phyloP scores from a whole-genome alignment of 306 rosid species.

The Malus fusca region DNA sequence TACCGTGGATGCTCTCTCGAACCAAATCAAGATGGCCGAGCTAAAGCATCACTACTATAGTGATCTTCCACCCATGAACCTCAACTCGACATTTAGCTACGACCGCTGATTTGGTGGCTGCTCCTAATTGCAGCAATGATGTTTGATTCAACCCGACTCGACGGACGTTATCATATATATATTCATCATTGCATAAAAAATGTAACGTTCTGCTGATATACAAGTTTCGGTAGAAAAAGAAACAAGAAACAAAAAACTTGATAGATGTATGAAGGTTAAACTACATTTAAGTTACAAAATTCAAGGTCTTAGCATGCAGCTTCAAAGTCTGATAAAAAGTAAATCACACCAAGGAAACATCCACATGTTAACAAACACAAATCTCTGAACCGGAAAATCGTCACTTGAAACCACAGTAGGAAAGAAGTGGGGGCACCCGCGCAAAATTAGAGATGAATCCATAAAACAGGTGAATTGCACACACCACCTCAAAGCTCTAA shows the following conservation, averaged over 20 bases:
- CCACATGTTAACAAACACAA: constrained; percentile 12
- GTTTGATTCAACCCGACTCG: background rate
- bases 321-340: background rate
- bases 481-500: constrained; percentile 2
- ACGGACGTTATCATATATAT: background rate
- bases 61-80: too few relatives aligned
- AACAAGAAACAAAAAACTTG: background rate
- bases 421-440: background rate
- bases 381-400: constrained; percentile 6
- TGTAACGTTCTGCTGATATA: background rate
- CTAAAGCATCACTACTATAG: too few relatives aligned
- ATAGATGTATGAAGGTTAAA: background rate
- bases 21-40: too few relatives aligned
- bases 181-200: background rate
- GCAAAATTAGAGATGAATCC: constrained; percentile 7
- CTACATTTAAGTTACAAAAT: constrained; percentile 18
- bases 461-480: constrained; percentile 8
- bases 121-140: background rate
- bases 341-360: constrained; percentile 17
- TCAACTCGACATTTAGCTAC: too few relatives aligned
- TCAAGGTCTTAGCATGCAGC: constrained; percentile 4
- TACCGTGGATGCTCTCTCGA: too few relatives aligned
- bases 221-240: too few relatives aligned
- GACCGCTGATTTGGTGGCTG: background rate
- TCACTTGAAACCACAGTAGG: background rate